A percentile compares a stretch with the other conserved stretches of the same genome.
These are phyloP conservation scores for Penicillium sp. DNA, from an alignment of 2,329 filamentous ascomycete species.

Conservation along the genomic window DNA sequence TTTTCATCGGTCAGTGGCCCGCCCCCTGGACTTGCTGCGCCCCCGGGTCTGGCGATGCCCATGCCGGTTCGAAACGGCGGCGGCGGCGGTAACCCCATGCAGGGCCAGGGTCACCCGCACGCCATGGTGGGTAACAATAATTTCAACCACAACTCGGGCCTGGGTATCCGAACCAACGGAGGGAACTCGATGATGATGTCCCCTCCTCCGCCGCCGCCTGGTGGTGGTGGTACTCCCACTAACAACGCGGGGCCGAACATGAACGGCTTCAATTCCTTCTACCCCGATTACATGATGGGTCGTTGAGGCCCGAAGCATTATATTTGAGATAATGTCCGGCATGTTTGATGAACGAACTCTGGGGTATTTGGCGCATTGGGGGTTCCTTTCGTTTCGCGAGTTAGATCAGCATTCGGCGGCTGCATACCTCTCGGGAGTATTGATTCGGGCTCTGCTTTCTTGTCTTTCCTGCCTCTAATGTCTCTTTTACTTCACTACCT, in stretches of 20 bases:
- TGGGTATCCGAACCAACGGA: slow-evolving; percentile 43
- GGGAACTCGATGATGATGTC: slow-evolving; percentile 37
- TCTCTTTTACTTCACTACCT: slow-evolving; percentile 24
- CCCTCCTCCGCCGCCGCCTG: slow-evolving; percentile 34
- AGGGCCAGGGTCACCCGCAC: slow-evolving; percentile 35
- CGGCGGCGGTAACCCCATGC: slow-evolving; percentile 31
- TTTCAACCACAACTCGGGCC: slow-evolving; percentile 42
- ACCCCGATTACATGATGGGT: slow-evolving; percentile 55
- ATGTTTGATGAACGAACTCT: slow-evolving; percentile 47
- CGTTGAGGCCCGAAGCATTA: slow-evolving; percentile 39
- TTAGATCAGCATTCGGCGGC: slow-evolving; percentile 48
- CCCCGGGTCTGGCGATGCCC: slow-evolving; percentile 67
- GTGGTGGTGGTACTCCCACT: slow-evolving; percentile 33
- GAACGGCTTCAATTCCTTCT: slow-evolving; percentile 44
- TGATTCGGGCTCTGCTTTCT: slow-evolving; percentile 37
- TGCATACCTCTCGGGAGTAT: slow-evolving; percentile 42
- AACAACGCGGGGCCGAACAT: slow-evolving; percentile 35
- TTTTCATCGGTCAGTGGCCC: slow-evolving; percentile 75
- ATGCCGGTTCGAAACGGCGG: slow-evolving; percentile 36
- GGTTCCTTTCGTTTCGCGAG: slow-evolving; percentile 41
- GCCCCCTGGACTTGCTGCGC: slow-evolving; percentile 77
- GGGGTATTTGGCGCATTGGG: slow-evolving; percentile 47
- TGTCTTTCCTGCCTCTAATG: slow-evolving; percentile 28
- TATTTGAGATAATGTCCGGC: slow-evolving; percentile 44
- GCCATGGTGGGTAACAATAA: slow-evolving; percentile 35